A percentile compares a stretch with the other conserved stretches of the same genome.
phyloP scores from a whole-genome alignment of 148 eudicot species.

The Rhododendron ovatum region DNA sequence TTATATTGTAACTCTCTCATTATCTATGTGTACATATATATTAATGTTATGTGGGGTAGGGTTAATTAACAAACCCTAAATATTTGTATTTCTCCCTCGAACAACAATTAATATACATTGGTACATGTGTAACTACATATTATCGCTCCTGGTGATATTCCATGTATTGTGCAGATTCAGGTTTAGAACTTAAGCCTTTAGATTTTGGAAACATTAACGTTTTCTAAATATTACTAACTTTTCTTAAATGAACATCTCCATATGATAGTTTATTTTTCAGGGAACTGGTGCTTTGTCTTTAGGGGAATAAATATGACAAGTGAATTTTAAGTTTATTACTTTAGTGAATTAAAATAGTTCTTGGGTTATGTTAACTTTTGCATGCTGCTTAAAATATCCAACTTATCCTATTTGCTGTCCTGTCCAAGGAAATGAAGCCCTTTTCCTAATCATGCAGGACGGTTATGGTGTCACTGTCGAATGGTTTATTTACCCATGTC shows the following conservation, averaged over 20 bases:
- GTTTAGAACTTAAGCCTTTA: not conserved
- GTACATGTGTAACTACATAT: not conserved
- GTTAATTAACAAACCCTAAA: too few relatives aligned
- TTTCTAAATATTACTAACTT: not conserved
- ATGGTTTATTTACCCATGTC: constrained; percentile 99
- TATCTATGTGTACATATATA: too few relatives aligned
- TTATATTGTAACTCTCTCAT: too few relatives aligned
- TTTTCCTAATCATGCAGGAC: constrained; percentile 47
- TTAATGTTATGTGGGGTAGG: too few relatives aligned
- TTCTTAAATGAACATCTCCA: not conserved
- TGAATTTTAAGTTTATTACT: not conserved
- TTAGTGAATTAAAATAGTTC: not conserved
- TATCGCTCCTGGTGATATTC: not conserved
- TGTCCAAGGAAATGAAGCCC: not conserved
- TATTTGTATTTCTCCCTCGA: too few relatives aligned
- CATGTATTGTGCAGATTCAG: not conserved
- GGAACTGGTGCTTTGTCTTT: not conserved
- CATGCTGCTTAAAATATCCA: not conserved
- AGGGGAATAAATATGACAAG: not conserved
- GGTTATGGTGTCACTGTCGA: constrained; percentile 99
- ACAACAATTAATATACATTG: too few relatives aligned
- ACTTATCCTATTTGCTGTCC: not conserved
- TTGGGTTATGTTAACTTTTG: not conserved
- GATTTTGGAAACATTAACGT: not conserved
- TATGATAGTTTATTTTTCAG: not conserved